A percentile compares a stretch with the other conserved stretches of the same genome.
phyloP scores from a whole-genome alignment of 331 rosid species.

The Pyrus hybrid region DNA sequence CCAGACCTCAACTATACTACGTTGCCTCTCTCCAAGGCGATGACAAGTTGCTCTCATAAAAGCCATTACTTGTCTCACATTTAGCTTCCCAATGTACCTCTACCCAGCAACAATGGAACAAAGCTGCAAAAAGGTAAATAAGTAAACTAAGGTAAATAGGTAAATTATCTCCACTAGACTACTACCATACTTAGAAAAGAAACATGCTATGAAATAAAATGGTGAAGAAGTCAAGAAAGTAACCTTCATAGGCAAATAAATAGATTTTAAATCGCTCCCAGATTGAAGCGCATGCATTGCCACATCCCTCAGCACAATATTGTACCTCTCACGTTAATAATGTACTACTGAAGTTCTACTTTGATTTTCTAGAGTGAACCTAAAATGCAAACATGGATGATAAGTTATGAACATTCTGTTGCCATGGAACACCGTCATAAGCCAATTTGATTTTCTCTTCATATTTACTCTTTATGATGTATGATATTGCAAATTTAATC shows the following conservation, averaged over 20 bases:
- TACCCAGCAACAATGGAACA: conserved; percentile 49
- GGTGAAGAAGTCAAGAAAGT: not conserved
- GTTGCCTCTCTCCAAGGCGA: conserved; percentile 33
- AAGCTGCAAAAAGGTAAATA: conserved; percentile 22
- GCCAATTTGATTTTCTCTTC: too few relatives aligned
- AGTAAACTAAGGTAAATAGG: too few relatives aligned
- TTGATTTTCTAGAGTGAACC: conserved; percentile 49
- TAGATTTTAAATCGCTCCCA: conserved; percentile 27
- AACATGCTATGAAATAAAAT: not conserved
- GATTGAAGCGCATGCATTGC: conserved; percentile 61
- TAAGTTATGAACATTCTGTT: not conserved
- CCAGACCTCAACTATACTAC: conserved; percentile 17
- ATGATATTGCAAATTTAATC: too few relatives aligned
- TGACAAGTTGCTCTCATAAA: conserved; percentile 70
- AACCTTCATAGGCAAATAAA: conserved; percentile 68
- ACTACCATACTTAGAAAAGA: not conserved
- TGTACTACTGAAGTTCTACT: conserved; percentile 15
- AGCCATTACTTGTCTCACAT: conserved; percentile 45
- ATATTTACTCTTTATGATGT: too few relatives aligned
- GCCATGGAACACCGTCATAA: too few relatives aligned
- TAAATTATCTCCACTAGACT: not conserved
- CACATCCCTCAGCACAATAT: not conserved
- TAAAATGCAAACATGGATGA: not conserved
- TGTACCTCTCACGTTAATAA: conserved; percentile 46
- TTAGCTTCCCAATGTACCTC: conserved; percentile 48